Percentiles rank a stretch among this genome's conserved stretches.
Evolutionary conservation across 306 rosid genomes (phyloP).

Genomic region (Carpinus fangiana): DNA sequence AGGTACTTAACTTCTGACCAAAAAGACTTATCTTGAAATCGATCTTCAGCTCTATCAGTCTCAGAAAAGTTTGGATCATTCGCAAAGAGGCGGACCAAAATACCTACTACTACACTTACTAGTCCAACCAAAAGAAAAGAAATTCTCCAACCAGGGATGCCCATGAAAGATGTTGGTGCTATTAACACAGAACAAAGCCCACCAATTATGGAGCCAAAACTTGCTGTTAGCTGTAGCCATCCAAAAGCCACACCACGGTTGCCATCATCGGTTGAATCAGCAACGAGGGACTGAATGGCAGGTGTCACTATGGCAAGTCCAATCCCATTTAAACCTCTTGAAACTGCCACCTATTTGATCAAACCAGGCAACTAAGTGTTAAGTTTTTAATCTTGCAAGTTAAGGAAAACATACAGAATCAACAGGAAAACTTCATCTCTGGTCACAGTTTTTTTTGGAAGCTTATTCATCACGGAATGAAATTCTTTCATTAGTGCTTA

Average conservation of each 20-base stretch:
- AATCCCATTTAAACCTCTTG: constrained; percentile 88
- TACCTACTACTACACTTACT: constrained; percentile 68
- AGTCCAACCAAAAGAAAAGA: constrained; percentile 74
- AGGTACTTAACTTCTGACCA: constrained; percentile 47
- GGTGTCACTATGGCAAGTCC: constrained; percentile 87
- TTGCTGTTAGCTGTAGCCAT: constrained; percentile 69
- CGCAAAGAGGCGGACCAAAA: constrained; percentile 59
- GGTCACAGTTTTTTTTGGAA: background rate
- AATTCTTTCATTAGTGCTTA: background rate
- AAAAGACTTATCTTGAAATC: constrained; percentile 33
- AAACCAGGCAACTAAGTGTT: constrained; percentile 13
- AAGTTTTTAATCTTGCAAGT: constrained; percentile 5
- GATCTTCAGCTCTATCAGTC: constrained; percentile 18
- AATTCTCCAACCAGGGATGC: constrained; percentile 88
- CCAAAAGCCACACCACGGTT: constrained; percentile 84
- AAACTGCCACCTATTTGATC: constrained; percentile 66
- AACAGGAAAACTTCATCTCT: background rate
- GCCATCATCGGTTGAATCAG: constrained; percentile 74
- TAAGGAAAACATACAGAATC: background rate
- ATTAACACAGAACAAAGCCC: constrained; percentile 64
- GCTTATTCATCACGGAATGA: background rate
- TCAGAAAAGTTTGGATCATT: constrained; percentile 63
- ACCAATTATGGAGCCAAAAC: constrained; percentile 71
- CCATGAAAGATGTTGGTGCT: constrained; percentile 66
- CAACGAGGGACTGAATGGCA: constrained; percentile 77